Base-by-base conservation (phyloP, 2,329 filamentous ascomycete genomes). In the Pezicula carpinea region DNA sequence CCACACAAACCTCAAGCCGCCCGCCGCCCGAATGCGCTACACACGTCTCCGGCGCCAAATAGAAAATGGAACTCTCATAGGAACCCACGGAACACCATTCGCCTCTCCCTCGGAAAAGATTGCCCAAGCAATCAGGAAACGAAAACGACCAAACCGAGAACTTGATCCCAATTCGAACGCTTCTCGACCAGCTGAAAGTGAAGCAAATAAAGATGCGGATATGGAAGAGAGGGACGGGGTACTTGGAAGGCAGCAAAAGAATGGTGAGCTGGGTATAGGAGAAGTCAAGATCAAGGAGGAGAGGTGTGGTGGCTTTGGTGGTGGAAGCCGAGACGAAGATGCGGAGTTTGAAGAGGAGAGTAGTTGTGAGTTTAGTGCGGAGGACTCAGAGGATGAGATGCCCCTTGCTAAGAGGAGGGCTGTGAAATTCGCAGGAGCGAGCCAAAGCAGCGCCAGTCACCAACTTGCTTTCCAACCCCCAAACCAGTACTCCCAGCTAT, bases 11-110 rank as follows among this genome's bases (percentile, higher is more conserved):
- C 57, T 69, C 49, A 69, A 65, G n/a, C 46, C 63, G 2, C 62
- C 60, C 3, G 67, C 67, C 22, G 66, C 66, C 48, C 58, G 65
- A 10, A 69, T 66, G 64, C 60, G 67, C n/a, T 69, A 64, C 45
- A 62, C 59, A 0, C 64, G 67, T 43, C 59, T 70, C 1, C 50
- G 53, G 8, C 47, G 56, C 6, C 59, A 61, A 41, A 64, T 65
- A 32, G 62, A 64, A 44, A 52, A 48, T 26, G 62, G 62, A 2
- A 53, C 56, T 3, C 38, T 62, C 23, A 57, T 57, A 15, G 58
- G 58, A 10, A 54, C 47, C 10, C 55, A 58, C 31, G 58, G 54
- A 1, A 52, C 45, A 17, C 53, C 55, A 13, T 52, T 57, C 47
- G 29, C 47, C 10, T 47, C 44, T 35, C 35, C 47, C 4, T 38